Conservation (phyloP, 1,139 yeast species). For the Yamadazyma atlantica region DNA sequence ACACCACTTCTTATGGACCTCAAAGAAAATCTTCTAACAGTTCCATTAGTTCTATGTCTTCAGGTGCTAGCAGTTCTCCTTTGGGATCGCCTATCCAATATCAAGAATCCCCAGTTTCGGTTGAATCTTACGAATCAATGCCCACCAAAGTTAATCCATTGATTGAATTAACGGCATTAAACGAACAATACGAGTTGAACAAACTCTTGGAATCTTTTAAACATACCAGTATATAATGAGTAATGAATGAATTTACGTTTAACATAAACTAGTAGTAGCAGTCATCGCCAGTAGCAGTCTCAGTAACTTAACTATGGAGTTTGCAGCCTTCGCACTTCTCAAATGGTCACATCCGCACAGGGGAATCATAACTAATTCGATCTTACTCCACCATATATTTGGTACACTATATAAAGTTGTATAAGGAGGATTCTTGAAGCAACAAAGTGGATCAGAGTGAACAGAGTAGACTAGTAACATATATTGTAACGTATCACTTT, state of each 20-base stretch:
- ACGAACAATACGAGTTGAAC: constrained; percentile 42
- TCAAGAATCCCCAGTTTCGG: constrained; percentile 23
- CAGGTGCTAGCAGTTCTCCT: constrained; percentile 8
- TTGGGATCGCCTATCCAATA: constrained; percentile 18
- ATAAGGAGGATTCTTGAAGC: no score
- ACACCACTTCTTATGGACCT: background rate
- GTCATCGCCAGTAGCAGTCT: no score
- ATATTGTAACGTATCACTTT: no score
- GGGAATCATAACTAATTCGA: no score
- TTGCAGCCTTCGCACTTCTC: no score
- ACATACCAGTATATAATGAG: constrained; percentile 10
- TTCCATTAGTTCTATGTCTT: constrained; percentile 9
- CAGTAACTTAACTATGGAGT: no score
- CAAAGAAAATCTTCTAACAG: constrained; percentile 2
- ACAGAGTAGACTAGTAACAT: no score
- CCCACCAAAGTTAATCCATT: constrained; percentile 32
- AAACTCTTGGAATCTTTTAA: constrained; percentile 24
- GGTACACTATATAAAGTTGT: no score
- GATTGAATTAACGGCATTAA: constrained; percentile 42
- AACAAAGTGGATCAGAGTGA: no score
- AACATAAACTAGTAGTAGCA: no score
- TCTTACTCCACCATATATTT: no score
- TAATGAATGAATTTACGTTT: constrained; percentile 7
- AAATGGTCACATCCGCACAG: no score
- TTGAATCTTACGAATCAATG: constrained; percentile 8